Base-by-base conservation (phyloP, 805 yeast species). In the Starmerella gropengiesseri region DNA sequence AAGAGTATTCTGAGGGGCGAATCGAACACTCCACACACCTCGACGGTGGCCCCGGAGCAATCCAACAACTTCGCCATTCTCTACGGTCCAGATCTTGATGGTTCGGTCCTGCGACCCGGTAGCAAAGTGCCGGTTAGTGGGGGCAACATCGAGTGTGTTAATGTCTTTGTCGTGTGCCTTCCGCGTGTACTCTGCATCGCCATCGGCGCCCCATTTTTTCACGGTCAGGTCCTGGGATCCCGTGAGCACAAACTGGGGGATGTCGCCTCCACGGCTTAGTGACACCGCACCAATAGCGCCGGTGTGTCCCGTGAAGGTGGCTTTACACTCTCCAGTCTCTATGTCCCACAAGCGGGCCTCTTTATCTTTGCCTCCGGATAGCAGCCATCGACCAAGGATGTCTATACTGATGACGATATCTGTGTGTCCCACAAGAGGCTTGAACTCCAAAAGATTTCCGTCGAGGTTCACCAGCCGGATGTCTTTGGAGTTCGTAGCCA, bases 141-240 rank as follows among this genome's bases (percentile, higher is more conserved):
- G 94, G n/a, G 96, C 72, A 4, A 91, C 68, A 50, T 86, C 95
- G 41, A 91, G 65, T 2, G 89, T 73, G 56, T 91, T 93, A 47
- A 91, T 91, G 61, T 91, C 95, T 60, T 89, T 91, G 43, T 91
- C 97, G 60, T 91, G 99, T 1, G 96, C 97, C 56, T 87, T 76
- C 67, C 95, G 76, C 0, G 98, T 91, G 61, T 80, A 91, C 42
- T 78, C 85, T 2, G 95, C 81, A 12, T 43, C 17, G 13, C 59
- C 59, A 37, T 51, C 53, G 22, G 86, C 72, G 34, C 68, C 69
- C 95, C 95, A 86, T 59, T 78, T 79, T 59, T 86, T 86, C 28
- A 86, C 70, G 0, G 95, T 86, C 53, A 83, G 68, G 60, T 86
- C 96, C 49, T 74, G 77, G 0, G 94, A 78, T 0, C 87, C 94